Base-by-base conservation (phyloP, 1,284 basidiomycete species). In the Pulveroboletus sp. region DNA sequence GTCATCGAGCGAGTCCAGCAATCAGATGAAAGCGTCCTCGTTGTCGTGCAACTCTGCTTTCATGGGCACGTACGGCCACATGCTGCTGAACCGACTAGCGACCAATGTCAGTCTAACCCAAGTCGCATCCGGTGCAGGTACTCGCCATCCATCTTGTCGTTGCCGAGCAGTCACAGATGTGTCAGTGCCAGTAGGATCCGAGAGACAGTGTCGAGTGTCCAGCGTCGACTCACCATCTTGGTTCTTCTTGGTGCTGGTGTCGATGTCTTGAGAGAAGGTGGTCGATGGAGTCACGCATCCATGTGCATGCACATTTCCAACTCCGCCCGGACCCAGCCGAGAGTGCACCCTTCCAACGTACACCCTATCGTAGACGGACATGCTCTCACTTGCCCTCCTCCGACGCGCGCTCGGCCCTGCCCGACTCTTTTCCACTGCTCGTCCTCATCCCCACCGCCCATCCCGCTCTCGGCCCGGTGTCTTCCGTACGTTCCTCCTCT, bases 1-100 rank as follows among this genome's bases (percentile, higher is more conserved):
- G 24, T 38, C 28, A 43, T 47, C 14, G 56, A 71, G 64, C 55
- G 62, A 62, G 68, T 67, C 71, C 73, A 74, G 72, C 71, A 69
- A 56, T 36, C 38, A 43, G 26, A 36, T 18, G 43, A 58, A 60
- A 67, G 60, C 62, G 39, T 72, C 69, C 17, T 67, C 39, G 55
- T 49, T 43, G 49, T 28, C n/a, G 28, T 46, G 43, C 61, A 55
- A 64, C 65, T 70, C 68, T 49, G 66, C 69, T 69, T 58, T 53
- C 49, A 28, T 45, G 43, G 40, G 38, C 57, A 39, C 17, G 22
- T 43, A 53, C 33, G 36, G 31, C 43, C 44, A 49, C 49, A 43
- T 43, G 31, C 43, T 59, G 61, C 70, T 72, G 68, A 58, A 67
- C 69, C 51, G 44, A 58, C 66, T 72, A n/a, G 40, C 24, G 43